Percentiles rank a stretch among this genome's conserved stretches.
Conservation (phyloP, 208 protist species). For the Trypanosoma conorhini region DNA sequence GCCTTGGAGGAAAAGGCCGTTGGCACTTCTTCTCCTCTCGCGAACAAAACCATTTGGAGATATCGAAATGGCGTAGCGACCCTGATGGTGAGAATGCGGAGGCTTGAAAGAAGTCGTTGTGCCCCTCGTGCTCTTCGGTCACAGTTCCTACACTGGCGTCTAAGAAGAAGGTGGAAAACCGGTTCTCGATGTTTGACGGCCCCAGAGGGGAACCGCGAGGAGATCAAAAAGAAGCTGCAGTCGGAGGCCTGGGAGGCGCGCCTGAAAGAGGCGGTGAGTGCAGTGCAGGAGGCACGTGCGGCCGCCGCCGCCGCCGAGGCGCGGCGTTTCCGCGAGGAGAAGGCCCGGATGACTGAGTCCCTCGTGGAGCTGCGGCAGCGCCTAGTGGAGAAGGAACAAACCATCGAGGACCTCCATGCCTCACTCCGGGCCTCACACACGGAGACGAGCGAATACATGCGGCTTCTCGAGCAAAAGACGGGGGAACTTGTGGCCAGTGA, state of each 20-base stretch:
- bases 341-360: background rate
- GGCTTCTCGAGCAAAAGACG: background rate
- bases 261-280: conserved; percentile 2
- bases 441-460: background rate
- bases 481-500: background rate
- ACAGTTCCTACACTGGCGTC: background rate
- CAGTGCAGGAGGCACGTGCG: background rate
- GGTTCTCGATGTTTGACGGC: background rate
- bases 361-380: background rate
- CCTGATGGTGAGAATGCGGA: background rate
- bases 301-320: no score
- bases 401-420: no score
- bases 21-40: background rate
- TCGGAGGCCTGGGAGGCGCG: background rate
- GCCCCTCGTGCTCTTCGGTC: background rate
- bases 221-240: background rate
- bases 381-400: background rate
- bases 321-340: background rate
- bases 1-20: background rate
- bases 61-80: background rate
- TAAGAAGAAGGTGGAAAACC: background rate
- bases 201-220: background rate
- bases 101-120: background rate
- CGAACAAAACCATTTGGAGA: background rate
- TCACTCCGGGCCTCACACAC: background rate